Percentiles rank a stretch among this genome's conserved stretches.
Conservation (phyloP, 2,329 filamentous ascomycete species). For the Botryotinia convoluta region DNA sequence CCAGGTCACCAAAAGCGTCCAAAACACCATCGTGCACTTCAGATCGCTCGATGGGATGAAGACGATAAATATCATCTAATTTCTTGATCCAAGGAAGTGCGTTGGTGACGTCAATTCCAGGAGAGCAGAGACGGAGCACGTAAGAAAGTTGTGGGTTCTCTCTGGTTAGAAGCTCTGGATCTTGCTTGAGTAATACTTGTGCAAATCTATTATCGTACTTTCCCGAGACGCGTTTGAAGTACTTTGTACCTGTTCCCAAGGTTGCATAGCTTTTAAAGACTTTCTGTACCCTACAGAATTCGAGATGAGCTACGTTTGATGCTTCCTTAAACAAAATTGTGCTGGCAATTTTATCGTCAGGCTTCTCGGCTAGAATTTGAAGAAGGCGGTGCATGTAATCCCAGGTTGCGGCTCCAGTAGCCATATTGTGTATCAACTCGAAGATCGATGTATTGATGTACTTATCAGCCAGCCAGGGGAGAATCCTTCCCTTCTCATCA, state of each 20-base stretch:
- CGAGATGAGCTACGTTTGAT: slow-evolving; percentile 45
- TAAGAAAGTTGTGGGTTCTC: slow-evolving; percentile 45
- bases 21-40: slow-evolving; percentile 39
- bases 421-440: slow-evolving; percentile 39
- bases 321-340: slow-evolving; percentile 46
- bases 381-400: slow-evolving; percentile 31
- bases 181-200: slow-evolving; percentile 43
- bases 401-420: slow-evolving; percentile 20
- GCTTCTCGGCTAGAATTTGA: slow-evolving; percentile 34
- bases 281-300: slow-evolving; percentile 42
- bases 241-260: slow-evolving; percentile 39
- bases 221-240: slow-evolving; percentile 44
- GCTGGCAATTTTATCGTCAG: slow-evolving; percentile 36
- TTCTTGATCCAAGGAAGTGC: slow-evolving; percentile 45
- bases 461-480: slow-evolving; percentile 43
- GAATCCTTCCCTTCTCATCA: slow-evolving; percentile 45
- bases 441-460: slow-evolving; percentile 45
- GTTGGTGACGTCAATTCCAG: slow-evolving; percentile 39
- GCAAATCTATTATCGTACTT: slow-evolving; percentile 39
- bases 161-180: slow-evolving; percentile 42
- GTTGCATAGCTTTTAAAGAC: slow-evolving; percentile 45
- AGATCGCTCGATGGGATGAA: slow-evolving; percentile 39
- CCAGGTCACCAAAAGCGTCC: slow-evolving; percentile 41
- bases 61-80: slow-evolving; percentile 41
- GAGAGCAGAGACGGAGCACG: slow-evolving; percentile 46